These are phyloP conservation scores for Funneliformis mosseae DNA, from an alignment of 192 early-diverging fungal genomes.

Conservation along the genomic window DNA sequence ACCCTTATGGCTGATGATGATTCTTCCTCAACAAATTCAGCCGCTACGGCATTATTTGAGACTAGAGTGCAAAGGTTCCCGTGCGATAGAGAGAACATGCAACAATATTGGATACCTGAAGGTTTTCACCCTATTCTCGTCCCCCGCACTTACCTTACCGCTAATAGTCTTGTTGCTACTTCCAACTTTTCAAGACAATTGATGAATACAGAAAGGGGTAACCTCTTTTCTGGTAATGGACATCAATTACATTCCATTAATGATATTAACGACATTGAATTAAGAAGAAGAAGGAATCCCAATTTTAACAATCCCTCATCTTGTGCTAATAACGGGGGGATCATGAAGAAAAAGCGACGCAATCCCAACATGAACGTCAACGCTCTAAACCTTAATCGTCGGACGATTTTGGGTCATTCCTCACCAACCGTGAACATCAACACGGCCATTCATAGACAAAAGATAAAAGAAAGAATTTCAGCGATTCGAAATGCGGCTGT, in stretches of 20 bases:
- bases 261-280: background rate
- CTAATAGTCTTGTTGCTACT: background rate
- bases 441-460: background rate
- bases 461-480: background rate
- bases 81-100: constrained; percentile 5
- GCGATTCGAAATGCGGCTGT: background rate
- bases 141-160: background rate
- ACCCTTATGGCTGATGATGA: background rate
- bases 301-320: background rate
- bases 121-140: background rate
- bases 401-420: background rate
- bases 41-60: background rate
- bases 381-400: background rate
- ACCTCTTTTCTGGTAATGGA: background rate
- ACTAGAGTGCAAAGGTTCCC: background rate
- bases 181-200: background rate
- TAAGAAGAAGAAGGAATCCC: background rate
- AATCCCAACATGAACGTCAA: background rate
- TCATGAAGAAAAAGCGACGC: background rate
- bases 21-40: background rate
- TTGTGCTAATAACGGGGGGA: background rate
- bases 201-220: background rate
- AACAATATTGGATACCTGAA: constrained; percentile 5
- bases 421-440: background rate
- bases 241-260: background rate